Base-by-base conservation (phyloP, 179 eudicot genomes). In the Beta lomatogona region DNA sequence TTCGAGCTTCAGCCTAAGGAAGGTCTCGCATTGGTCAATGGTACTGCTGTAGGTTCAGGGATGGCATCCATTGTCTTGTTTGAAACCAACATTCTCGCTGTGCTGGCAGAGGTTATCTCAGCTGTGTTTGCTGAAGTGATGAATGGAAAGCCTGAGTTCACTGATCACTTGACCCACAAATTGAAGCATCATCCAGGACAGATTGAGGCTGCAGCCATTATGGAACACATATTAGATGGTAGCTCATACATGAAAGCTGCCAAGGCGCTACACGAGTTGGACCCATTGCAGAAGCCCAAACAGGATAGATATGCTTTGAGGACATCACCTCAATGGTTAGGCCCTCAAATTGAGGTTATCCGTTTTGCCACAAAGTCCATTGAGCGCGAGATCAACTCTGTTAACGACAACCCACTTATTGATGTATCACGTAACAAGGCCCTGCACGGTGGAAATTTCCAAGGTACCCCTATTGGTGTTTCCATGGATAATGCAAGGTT, bases 1-100 rank as follows among this genome's bases (percentile, higher is more conserved):
- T 89, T 89, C 16, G 91, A 88, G 81, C 83, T 89, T 41, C 90
- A 89, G 73, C 90, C 92, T 9, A 89, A 87, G 79, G 88, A 87
- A 73, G 90, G 90, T 5, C 86, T 87, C 7, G 90, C 90, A 48
- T 60, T 87, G 59, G 90, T 88, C 4, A 88, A 86, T 53, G 90
- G 92, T 70, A 91, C 98, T 5, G 93, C 98, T 22, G 93, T 95
- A 9, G 98, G 98, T 31, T 88, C 90, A 14, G 90, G 85, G 3
- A 72, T 88, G 85, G 88, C 90, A 9, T 87, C 89, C 4, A 82
- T 71, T 10, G 87, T 85, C 11, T 80, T 87, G 16, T 87, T 77
- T 28, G 89, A 87, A 25, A 69, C 89, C 0, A 87, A 87, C 57
- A 59, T 87, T 22, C 72, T 83, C 0, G 82, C 87, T 22, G 88